Evolutionary conservation across 257 asterid species (phyloP).

Genomic region (Fraxinus excelsior): DNA sequence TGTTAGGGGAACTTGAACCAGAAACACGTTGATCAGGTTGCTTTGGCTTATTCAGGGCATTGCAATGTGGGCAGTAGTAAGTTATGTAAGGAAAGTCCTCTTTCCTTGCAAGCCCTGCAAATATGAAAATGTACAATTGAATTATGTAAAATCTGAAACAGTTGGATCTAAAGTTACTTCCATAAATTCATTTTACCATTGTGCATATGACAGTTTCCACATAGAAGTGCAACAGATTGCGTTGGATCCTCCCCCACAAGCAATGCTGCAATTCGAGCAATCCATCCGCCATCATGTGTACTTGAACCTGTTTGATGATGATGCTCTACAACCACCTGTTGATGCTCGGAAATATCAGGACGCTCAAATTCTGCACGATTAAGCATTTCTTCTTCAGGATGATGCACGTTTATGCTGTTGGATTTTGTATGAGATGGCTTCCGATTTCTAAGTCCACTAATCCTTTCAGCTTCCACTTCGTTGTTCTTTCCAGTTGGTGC

Average conservation of each 20-base stretch:
- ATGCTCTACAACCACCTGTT: constrained; percentile 67
- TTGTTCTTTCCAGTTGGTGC: constrained; percentile 54
- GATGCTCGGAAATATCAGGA: constrained; percentile 40
- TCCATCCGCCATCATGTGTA: constrained; percentile 64
- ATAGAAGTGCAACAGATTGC: constrained; percentile 71
- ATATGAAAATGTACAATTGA: constrained; percentile 6
- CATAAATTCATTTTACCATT: constrained; percentile 46
- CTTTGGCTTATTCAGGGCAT: constrained; percentile 66
- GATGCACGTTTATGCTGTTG: constrained; percentile 32
- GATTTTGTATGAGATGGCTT: constrained; percentile 42
- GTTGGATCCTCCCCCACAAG: constrained; percentile 87
- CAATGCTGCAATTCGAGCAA: constrained; percentile 75
- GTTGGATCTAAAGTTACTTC: neutral
- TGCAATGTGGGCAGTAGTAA: constrained; percentile 91
- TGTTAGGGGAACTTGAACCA: constrained; percentile 38
- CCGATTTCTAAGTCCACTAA: constrained; percentile 61
- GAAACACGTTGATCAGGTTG: constrained; percentile 42
- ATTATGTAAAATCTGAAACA: neutral
- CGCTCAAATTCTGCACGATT: constrained; percentile 34
- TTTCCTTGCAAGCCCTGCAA: constrained; percentile 85
- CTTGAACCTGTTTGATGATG: constrained; percentile 42
- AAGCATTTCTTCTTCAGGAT: constrained; percentile 42
- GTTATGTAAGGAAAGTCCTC: constrained; percentile 75
- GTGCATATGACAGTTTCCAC: constrained; percentile 83
- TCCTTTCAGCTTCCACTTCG: constrained; percentile 52